These are phyloP conservation scores for Fragaria ananassa DNA, from an alignment of 306 rosid species.

Conservation along the genomic window DNA sequence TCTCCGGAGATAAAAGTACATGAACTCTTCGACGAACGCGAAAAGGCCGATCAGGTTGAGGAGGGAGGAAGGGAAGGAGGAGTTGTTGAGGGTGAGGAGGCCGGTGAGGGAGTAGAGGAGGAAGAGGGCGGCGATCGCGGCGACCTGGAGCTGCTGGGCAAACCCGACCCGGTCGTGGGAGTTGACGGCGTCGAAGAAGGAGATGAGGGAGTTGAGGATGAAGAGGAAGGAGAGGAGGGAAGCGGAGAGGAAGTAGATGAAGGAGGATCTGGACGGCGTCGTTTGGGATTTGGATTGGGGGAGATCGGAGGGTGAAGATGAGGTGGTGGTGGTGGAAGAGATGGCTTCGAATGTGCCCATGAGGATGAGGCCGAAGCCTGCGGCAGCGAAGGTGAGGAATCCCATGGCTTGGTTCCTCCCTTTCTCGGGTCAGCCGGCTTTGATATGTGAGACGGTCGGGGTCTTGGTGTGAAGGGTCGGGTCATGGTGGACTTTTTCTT, in stretches of 20 bases:
- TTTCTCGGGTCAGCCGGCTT: no score
- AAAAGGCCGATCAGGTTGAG: constrained; percentile 43
- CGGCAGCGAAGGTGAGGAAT: constrained; percentile 42
- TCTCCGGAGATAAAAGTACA: constrained; percentile 67
- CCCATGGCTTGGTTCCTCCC: constrained; percentile 43
- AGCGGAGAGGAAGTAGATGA: constrained; percentile 29
- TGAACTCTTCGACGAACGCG: constrained; percentile 69
- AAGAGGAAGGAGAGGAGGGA: constrained; percentile 41
- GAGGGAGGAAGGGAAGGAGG: constrained; percentile 36
- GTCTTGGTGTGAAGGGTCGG: no score
- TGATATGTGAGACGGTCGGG: no score
- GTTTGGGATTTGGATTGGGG: constrained; percentile 8
- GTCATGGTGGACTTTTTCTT: no score
- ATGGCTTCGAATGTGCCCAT: constrained; percentile 55
- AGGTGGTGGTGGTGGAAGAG: background rate
- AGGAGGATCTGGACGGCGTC: constrained; percentile 9
- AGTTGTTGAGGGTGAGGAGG: constrained; percentile 22
- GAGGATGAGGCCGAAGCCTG: constrained; percentile 59
- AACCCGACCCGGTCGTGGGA: constrained; percentile 59
- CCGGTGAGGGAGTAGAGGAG: constrained; percentile 51
- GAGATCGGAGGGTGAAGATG: background rate
- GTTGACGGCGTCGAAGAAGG: constrained; percentile 46
- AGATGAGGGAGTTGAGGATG: constrained; percentile 46
- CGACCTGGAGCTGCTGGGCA: constrained; percentile 58
- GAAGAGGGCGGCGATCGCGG: constrained; percentile 54